Evolutionary conservation across 2,329 filamentous ascomycete genomes (phyloP).

Genomic region (Aurifilum marmelostoma): DNA sequence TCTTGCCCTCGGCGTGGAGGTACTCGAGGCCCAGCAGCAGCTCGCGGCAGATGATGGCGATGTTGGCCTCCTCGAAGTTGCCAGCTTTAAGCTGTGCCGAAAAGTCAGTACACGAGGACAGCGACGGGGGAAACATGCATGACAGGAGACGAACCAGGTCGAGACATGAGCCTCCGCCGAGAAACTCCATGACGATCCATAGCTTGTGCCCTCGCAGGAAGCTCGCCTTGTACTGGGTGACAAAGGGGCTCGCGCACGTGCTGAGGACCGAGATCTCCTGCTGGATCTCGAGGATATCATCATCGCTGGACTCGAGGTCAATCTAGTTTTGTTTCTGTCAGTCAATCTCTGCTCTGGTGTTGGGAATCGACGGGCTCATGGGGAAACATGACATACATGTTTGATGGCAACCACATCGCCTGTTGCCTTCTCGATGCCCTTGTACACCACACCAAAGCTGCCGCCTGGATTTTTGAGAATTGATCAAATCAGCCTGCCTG

Average conservation of each 20-base stretch:
- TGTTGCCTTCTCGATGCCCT: conserved; percentile 87
- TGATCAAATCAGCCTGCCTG: conserved; percentile 19
- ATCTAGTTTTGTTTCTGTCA: conserved; percentile 62
- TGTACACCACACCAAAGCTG: conserved; percentile 96
- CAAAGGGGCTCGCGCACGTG: conserved; percentile 90
- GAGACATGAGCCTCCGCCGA: conserved; percentile 92
- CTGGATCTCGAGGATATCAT: conserved; percentile 97
- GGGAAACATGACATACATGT: conserved; percentile 67
- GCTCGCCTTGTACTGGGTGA: conserved; percentile 95
- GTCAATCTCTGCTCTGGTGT: conserved; percentile 1
- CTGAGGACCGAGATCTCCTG: conserved; percentile 95
- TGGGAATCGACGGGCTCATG: neutral
- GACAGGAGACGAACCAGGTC: conserved; percentile 69
- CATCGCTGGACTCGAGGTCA: conserved; percentile 96
- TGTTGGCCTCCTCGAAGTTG: conserved; percentile 84
- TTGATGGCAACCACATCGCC: conserved; percentile 97
- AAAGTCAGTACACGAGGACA: conserved; percentile 34
- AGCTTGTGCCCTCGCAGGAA: conserved; percentile 95
- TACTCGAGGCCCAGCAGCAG: conserved; percentile 90
- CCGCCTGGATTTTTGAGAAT: conserved; percentile 66
- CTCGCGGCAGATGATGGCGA: conserved; percentile 92
- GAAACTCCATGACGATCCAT: conserved; percentile 99
- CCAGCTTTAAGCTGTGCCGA: conserved; percentile 80
- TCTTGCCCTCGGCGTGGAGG: conserved; percentile 90
- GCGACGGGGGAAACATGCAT: neutral